Evolutionary conservation across 495 filamentous ascomycete genomes (phyloP), one percentile per base, ranked within the genome.

Genomic region (Penicillium nucicola): DNA sequence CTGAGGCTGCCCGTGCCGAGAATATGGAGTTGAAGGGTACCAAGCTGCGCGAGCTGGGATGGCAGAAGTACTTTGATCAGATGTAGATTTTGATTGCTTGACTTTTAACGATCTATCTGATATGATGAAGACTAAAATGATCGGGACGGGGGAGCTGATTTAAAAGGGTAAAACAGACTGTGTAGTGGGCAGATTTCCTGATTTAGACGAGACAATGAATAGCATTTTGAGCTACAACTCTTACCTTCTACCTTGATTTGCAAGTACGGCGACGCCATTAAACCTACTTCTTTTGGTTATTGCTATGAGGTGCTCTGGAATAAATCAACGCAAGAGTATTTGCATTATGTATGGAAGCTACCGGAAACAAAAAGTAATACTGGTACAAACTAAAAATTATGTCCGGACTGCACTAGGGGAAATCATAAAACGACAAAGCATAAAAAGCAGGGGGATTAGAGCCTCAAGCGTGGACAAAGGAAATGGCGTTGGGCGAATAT

Each of bases 11-110:
- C 13, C 90, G 90, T 66, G 81, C 82, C 30, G 74, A 76, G 64
- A 82, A 75, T 65, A 72, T 95, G 64, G 74, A 81, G 51, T 47
- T 67, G 52, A 77, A 77, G 58, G 71, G 68, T 6, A 64, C 61
- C 2, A 76, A 74, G 64, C 57, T 77, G 60, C 70, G 57, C 38
- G 78, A 81, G 46, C 60, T 82, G 7, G 88, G 89, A 0, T 89
- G 84, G 74, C 77, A 86, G 62, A 81, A 77, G 58, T 95, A 95
- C 70, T 72, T 79, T 42, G 73, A 75, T 65, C 73, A 76, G 56
- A 84, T 84, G 71, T 77, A 72, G 50, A 66, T 19, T 17, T 20
- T 18, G 15, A 4, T 7, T n/a, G n/a, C 31, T 10, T 45, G 18
- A 34, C 18, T n/a, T 40, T 48, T 30, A 25, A n/a, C 6, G 11